phyloP scores from a whole-genome alignment of 2,329 filamentous ascomycete species.

The Aciculosporium take region DNA sequence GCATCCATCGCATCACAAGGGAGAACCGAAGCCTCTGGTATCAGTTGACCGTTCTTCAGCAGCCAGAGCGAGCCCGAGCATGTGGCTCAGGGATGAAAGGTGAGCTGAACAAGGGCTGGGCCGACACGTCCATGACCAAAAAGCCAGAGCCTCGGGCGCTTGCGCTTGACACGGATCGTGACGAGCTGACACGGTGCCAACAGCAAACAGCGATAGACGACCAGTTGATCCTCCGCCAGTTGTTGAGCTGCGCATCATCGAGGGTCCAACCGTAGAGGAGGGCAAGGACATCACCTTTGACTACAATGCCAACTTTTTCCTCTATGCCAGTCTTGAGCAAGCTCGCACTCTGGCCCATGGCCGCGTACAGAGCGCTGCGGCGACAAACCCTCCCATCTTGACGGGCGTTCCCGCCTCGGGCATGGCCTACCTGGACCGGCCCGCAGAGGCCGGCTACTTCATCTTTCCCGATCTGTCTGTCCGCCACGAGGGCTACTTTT shows the following conservation, averaged over 20 bases:
- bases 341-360: conserved; percentile 72
- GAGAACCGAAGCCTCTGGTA: conserved; percentile 71
- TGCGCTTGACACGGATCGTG: too few species aligned
- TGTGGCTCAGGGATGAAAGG: conserved; percentile 94
- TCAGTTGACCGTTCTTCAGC: conserved; percentile 73
- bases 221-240: conserved; percentile 92
- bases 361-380: conserved; percentile 52
- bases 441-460: conserved; percentile 71
- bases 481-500: conserved; percentile 84
- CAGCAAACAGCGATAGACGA: conserved; percentile 52
- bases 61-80: conserved; percentile 84
- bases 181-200: too few species aligned
- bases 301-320: conserved; percentile 95
- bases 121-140: too few species aligned
- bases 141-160: too few species aligned
- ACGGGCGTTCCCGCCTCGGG: conserved; percentile 91
- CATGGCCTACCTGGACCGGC: conserved; percentile 89
- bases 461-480: conserved; percentile 96
- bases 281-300: conserved; percentile 67
- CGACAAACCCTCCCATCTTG: conserved; percentile 65
- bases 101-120: too few species aligned
- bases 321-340: conserved; percentile 82
- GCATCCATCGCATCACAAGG: conserved; percentile 41
- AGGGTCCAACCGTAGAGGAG: conserved; percentile 48
- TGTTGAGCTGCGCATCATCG: conserved; percentile 75